Base-by-base conservation (phyloP, 306 rosid genomes). In the Dalbergia cochinchinensis region DNA sequence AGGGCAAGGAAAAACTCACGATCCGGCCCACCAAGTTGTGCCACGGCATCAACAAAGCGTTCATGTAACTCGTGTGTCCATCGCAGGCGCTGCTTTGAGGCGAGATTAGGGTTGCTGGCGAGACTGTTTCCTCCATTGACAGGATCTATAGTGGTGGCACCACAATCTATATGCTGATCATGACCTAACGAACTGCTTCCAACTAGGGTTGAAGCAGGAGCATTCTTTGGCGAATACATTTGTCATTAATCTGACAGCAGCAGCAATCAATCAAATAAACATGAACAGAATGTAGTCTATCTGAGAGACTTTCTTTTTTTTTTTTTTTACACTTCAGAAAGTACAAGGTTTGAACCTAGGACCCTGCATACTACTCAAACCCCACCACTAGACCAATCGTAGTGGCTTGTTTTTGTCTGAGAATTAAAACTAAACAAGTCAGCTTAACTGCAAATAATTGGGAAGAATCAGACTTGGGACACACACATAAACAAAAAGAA, bases 21-120 rank as follows among this genome's bases (percentile, higher is more conserved):
- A 79, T 93, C 97, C 80, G 97, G 94, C 34, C 97, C 97, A 22
- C 96, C 97, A 78, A 93, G 97, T 76, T 93, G 96, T 59, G 89
- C 89, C 70, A 93, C 97, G 6, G 96, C 96, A 84, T 91, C 94
- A 71, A 93, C 88, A 75, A 93, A 93, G 78, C 92, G 92, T 67
- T 89, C 96, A 63, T 93, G 97, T 78, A 93, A 94, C 34, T 93
- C 97, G 61, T 91, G 86, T 4, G 97, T 93, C 97, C 97, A 93
- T 57, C 94, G 96, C 74, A 93, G 66, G 53, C 96, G 84, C 63
- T 89, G 96, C 82, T 89, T 93, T 7, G 97, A 91, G 76, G 91
- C 69, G 18, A 88, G 83, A 78, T 86, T 89, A 50, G 94, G 51
- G 77, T 84, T 89, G 79, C 78, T 83, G 61, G 31, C 42, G 63